A percentile compares a stretch with the other conserved stretches of the same genome.
Conservation (phyloP, 352 stramenopile genomes). For the Phytophthora ohioensis region DNA sequence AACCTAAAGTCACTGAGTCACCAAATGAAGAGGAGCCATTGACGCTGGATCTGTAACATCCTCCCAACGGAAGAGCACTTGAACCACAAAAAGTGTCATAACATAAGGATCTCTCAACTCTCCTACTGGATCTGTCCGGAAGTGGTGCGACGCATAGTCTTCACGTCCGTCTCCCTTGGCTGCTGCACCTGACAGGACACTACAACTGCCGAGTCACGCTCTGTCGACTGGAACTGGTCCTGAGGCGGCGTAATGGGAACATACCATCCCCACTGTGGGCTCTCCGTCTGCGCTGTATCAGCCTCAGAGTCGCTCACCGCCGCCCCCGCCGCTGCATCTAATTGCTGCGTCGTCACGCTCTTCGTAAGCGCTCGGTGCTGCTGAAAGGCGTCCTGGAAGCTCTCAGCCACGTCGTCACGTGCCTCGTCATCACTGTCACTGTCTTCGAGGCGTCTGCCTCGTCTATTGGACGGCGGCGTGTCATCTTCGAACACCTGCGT, state of each 20-base stretch:
- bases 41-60: conserved; percentile 32
- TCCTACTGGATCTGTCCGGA: conserved; percentile 47
- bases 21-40: conserved; percentile 18
- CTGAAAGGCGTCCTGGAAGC: conserved; percentile 19
- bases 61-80: not conserved
- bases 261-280: conserved; percentile 90
- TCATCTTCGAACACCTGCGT: conserved; percentile 79
- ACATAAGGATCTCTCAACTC: conserved; percentile 17
- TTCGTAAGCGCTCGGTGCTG: conserved; percentile 32
- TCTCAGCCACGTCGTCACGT: conserved; percentile 38
- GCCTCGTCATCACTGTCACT: conserved; percentile 43
- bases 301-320: conserved; percentile 27
- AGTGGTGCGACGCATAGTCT: conserved; percentile 42
- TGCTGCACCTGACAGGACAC: not conserved
- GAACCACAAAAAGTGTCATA: conserved; percentile 13
- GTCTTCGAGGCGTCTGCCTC: conserved; percentile 23
- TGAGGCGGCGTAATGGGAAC: conserved; percentile 86
- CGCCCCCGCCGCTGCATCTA: conserved; percentile 14
- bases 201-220: conserved; percentile 10
- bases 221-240: conserved; percentile 52
- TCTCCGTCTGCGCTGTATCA: conserved; percentile 61
- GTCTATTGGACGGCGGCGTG: not conserved
- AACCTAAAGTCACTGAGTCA: conserved; percentile 1
- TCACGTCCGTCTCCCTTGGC: conserved; percentile 2
- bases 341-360: conserved; percentile 40